Evolutionary conservation across 306 rosid species (phyloP).

Genomic region (Herpetospermum pedunculosum): DNA sequence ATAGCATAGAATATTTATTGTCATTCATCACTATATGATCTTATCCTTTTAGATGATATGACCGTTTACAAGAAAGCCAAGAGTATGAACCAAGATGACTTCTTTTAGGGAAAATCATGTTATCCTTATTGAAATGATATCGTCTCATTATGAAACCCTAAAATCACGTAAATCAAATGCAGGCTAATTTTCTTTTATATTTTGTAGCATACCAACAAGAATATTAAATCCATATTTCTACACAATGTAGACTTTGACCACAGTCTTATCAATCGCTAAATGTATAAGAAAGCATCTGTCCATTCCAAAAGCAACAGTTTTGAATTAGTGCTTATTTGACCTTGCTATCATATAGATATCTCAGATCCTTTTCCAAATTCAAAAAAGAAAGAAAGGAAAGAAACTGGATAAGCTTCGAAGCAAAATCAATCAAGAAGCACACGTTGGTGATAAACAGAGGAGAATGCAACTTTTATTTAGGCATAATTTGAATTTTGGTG

Average conservation of each 20-base stretch:
- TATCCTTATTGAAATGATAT: neutral
- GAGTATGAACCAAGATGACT: neutral
- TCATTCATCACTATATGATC: neutral
- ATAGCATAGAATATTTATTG: neutral
- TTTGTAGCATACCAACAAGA: neutral
- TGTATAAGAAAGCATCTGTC: too few species aligned
- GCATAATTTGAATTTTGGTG: neutral
- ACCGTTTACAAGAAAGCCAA: neutral
- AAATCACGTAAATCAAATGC: neutral
- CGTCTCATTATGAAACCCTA: neutral
- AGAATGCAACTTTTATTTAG: neutral
- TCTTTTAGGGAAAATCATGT: neutral
- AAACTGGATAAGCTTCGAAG: neutral
- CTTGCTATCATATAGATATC: neutral
- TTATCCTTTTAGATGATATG: neutral
- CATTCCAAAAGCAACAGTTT: neutral
- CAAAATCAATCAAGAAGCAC: neutral
- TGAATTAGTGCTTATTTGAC: constrained; percentile 1
- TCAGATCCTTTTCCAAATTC: neutral
- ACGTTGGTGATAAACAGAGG: neutral
- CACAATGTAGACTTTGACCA: neutral
- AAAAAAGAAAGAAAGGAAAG: neutral
- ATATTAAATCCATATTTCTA: neutral
- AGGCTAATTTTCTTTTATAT: neutral
- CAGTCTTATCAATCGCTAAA: neutral